Evolutionary conservation across 257 asterid species (phyloP).

Genomic region (Capsicum chinense): DNA sequence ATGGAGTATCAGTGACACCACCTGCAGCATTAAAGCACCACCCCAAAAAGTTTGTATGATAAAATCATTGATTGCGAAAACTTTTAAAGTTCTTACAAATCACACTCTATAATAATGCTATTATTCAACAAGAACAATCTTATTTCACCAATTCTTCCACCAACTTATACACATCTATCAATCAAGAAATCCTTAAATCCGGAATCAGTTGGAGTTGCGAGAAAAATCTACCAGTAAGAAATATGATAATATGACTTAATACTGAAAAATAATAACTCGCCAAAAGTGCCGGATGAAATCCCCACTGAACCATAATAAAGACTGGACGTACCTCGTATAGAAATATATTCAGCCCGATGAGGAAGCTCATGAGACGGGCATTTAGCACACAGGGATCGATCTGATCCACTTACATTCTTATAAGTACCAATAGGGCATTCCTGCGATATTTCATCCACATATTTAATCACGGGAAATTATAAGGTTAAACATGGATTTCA

Average conservation of each 20-base stretch:
- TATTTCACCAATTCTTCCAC: slow-evolving; percentile 7
- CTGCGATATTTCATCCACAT: slow-evolving; percentile 49
- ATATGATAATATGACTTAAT: background rate
- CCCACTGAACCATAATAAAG: slow-evolving; percentile 16
- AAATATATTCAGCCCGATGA: slow-evolving; percentile 62
- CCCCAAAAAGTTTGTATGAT: slow-evolving; percentile 16
- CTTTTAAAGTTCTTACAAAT: slow-evolving; percentile 20
- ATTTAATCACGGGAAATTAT: background rate
- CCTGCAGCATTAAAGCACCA: slow-evolving; percentile 47
- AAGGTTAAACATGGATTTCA: slow-evolving; percentile 20
- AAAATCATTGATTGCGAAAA: slow-evolving; percentile 17
- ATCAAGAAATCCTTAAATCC: background rate
- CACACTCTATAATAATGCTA: background rate
- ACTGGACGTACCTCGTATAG: slow-evolving; percentile 66
- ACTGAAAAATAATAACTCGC: background rate
- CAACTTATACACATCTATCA: slow-evolving; percentile 23
- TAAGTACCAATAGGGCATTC: slow-evolving; percentile 93
- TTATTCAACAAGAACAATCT: background rate
- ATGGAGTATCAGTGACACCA: slow-evolving; percentile 72
- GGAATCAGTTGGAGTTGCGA: background rate
- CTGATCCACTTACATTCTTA: slow-evolving; percentile 79
- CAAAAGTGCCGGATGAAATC: slow-evolving; percentile 26
- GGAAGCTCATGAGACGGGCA: slow-evolving; percentile 81
- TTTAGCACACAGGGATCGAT: slow-evolving; percentile 58
- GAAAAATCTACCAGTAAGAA: slow-evolving; percentile 21